Base-by-base conservation (phyloP, 2,329 filamentous ascomycete genomes). In the Verticillium klebahnii region DNA sequence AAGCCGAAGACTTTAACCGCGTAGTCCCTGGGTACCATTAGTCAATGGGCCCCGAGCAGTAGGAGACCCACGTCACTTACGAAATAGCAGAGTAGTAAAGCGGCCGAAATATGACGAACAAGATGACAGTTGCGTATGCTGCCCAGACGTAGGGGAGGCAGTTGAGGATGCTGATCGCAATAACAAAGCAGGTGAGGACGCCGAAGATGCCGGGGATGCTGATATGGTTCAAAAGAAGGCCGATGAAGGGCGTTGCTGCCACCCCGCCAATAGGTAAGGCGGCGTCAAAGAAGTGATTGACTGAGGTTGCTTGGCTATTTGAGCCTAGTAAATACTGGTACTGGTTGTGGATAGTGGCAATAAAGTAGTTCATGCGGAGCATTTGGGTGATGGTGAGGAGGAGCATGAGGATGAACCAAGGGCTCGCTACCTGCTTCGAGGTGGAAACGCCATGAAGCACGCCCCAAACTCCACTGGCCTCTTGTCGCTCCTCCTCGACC, bases 1-100 rank as follows among this genome's bases (percentile, higher is more conserved):
- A 92, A 92, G 2, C 90, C 90, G 67, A 93, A 93, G 2, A 92
- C 89, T 71, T 92, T 92, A n/a, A 89, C 89, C 0, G 87, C 82
- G 70, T 92, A 93, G 73, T 92, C 90, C 4, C 78, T 80, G 56
- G 7, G 11, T 5, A 25, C 12, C 14, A 6, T 31, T 34, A 32
- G 31, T 2, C 54, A 12, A 32, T 6, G 54, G 5, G 31, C 36
- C 6, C 4, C 0, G 12, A 31, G 9, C 15, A 19, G 12, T n/a
- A 29, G 29, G 29, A 32, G 11, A 2, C 5, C 1, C 1, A 23
- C 2, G 9, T 3, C 25, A 73, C 77, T 73, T 69, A 79, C 74
- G 86, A 91, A 64, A 92, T 86, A 7, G 89, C 85, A 0, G 88
- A 90, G 74, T 92, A 92, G 73, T 92, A 93, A 0, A 92, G 78